Percentiles rank a stretch among this genome's conserved stretches.
Evolutionary conservation across 768 basidiomycete species (phyloP).

Genomic region (Boletus sensibilis): DNA sequence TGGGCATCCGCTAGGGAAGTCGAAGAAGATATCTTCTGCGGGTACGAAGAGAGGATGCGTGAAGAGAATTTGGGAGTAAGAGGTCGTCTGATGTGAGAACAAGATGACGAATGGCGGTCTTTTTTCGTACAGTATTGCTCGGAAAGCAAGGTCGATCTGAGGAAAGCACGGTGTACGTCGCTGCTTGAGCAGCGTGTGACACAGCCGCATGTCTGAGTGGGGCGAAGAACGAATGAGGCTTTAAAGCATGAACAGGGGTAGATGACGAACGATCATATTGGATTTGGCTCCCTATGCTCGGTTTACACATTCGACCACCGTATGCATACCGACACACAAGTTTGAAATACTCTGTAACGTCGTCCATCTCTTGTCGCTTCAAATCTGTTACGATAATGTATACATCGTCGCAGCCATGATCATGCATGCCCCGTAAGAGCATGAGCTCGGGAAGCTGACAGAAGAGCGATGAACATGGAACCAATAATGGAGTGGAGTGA

Average conservation of each 20-base stretch:
- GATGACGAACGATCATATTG: constrained; percentile 63
- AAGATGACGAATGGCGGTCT: constrained; percentile 73
- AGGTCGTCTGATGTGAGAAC: constrained; percentile 78
- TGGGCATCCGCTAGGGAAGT: constrained; percentile 77
- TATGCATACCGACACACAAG: constrained; percentile 66
- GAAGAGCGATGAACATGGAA: constrained; percentile 1
- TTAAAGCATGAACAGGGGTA: background rate
- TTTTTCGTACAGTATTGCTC: constrained; percentile 75
- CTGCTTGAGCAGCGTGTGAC: constrained; percentile 63
- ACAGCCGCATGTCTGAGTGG: constrained; percentile 59
- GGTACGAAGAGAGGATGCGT: constrained; percentile 70
- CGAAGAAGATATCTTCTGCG: constrained; percentile 67
- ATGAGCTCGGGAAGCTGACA: constrained; percentile 72
- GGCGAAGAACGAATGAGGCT: constrained; percentile 5
- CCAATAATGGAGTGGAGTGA: background rate
- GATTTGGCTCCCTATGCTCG: constrained; percentile 64
- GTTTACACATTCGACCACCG: constrained; percentile 58
- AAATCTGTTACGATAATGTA: constrained; percentile 78
- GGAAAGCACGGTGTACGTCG: constrained; percentile 79
- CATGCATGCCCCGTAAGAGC: constrained; percentile 79
- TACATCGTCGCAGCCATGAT: constrained; percentile 74
- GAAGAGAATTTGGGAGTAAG: constrained; percentile 81
- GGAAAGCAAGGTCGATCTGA: constrained; percentile 75
- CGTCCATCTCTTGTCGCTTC: constrained; percentile 79
- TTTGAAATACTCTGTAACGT: constrained; percentile 76